Evolutionary conservation across 179 eudicot genomes (phyloP).

Genomic region (Silene coronaria): DNA sequence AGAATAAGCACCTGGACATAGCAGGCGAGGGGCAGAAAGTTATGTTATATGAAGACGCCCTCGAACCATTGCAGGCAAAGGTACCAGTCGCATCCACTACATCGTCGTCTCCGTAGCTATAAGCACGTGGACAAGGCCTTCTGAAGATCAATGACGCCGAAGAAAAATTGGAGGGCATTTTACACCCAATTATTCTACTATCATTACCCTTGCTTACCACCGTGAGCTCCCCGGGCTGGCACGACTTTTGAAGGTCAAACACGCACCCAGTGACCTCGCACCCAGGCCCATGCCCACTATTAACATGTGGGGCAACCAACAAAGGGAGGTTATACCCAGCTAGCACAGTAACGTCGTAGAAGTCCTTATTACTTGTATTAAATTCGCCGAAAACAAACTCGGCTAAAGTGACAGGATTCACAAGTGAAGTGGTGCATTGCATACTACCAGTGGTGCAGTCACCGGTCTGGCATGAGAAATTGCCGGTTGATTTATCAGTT

Average conservation of each 20-base stretch:
- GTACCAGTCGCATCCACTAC: neutral
- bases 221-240: no score
- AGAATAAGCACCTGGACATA: constrained; percentile 12
- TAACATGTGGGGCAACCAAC: no score
- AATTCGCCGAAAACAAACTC: neutral
- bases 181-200: no score
- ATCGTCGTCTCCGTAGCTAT: neutral
- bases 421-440: neutral
- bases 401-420: neutral
- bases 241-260: neutral
- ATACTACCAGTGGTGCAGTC: constrained; percentile 11
- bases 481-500: neutral
- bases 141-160: no score
- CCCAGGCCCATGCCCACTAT: no score
- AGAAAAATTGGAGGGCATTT: neutral
- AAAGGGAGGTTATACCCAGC: constrained; percentile 24
- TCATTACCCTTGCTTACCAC: no score
- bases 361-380: neutral
- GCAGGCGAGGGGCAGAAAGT: constrained; percentile 26
- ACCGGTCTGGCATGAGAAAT: constrained; percentile 10
- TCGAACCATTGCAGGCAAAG: constrained; percentile 8
- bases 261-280: neutral
- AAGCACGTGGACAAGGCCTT: neutral
- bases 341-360: constrained; percentile 14
- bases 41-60: constrained; percentile 8